phyloP scores from a whole-genome alignment of 805 yeast genomes.

The Candida odintsovae region DNA sequence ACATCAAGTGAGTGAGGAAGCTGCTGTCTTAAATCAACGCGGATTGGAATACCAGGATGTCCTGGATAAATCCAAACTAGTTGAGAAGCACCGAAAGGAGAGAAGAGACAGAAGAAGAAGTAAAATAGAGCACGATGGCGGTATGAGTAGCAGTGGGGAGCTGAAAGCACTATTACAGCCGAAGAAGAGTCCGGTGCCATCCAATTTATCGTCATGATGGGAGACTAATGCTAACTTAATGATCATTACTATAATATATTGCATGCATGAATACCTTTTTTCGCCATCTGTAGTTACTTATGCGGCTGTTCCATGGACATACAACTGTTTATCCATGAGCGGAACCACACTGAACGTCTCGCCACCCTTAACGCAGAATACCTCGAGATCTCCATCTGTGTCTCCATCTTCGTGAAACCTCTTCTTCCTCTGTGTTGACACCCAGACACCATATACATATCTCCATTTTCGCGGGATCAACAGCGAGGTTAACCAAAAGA shows the following conservation, averaged over 20 bases:
- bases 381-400: no score
- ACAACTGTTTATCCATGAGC: no score
- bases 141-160: slow-evolving; percentile 98
- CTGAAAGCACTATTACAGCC: slow-evolving; percentile 94
- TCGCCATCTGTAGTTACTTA: background rate
- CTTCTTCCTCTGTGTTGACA: no score
- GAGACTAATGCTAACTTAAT: background rate
- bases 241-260: background rate
- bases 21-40: background rate
- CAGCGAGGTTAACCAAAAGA: no score
- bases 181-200: slow-evolving; percentile 8
- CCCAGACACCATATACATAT: background rate
- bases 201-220: background rate
- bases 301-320: no score
- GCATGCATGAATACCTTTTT: background rate
- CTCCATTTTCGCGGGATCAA: no score
- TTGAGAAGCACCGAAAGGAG: slow-evolving; percentile 34
- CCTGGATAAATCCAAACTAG: slow-evolving; percentile 24
- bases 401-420: no score
- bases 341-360: no score
- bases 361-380: no score
- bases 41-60: slow-evolving; percentile 3
- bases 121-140: slow-evolving; percentile 7
- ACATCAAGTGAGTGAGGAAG: slow-evolving; percentile 11
- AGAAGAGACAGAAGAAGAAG: slow-evolving; percentile 34